Evolutionary conservation across 768 basidiomycete genomes (phyloP).

Genomic region (Bullera alba): DNA sequence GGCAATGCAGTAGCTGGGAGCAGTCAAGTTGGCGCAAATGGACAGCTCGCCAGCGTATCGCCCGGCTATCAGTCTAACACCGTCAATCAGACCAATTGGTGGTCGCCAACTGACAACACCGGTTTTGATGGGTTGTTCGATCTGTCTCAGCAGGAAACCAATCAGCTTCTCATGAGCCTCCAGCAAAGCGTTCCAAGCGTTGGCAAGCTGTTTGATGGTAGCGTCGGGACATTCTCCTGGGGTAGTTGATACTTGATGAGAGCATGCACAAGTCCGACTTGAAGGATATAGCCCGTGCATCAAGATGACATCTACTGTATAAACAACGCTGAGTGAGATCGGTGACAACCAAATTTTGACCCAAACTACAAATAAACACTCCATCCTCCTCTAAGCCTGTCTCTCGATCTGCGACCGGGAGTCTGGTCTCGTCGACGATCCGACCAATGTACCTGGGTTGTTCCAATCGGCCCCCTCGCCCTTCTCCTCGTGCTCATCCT

Average conservation of each 20-base stretch:
- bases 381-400: background rate
- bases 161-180: slow-evolving; percentile 6
- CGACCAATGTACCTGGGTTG: background rate
- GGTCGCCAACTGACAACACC: background rate
- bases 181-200: slow-evolving; percentile 12
- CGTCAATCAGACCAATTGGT: background rate
- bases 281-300: background rate
- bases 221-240: slow-evolving; percentile 8
- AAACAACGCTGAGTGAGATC: no score
- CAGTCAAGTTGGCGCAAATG: no score
- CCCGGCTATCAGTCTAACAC: background rate
- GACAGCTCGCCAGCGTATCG: background rate
- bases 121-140: background rate
- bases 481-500: background rate
- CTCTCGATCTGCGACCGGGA: no score
- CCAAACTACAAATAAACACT: background rate
- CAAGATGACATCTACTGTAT: background rate
- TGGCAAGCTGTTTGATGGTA: slow-evolving; percentile 13
- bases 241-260: no score
- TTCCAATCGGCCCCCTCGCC: slow-evolving; percentile 6
- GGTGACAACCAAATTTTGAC: background rate
- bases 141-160: slow-evolving; percentile 3
- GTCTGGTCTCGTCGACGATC: background rate
- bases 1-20: no score
- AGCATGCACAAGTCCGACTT: no score